Conservation (phyloP, 2,329 filamentous ascomycete genomes). For the Zymoseptoria brevis region DNA sequence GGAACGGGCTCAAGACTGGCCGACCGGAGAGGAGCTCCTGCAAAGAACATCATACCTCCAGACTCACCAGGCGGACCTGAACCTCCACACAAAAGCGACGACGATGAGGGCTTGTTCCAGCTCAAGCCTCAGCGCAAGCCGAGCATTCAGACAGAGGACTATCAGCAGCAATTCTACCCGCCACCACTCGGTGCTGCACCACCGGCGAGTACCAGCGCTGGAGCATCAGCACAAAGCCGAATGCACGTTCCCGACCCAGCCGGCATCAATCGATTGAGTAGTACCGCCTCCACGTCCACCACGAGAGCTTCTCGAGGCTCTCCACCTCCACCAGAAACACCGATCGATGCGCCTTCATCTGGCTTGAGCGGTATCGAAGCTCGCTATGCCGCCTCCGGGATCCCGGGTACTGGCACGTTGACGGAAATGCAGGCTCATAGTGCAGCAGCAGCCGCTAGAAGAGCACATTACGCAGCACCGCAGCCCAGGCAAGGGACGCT, state of each 20-base stretch:
- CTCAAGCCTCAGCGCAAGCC: slow-evolving; percentile 17
- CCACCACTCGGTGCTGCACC: slow-evolving; percentile 36
- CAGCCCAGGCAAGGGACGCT: slow-evolving; percentile 40
- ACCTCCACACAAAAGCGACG: slow-evolving; percentile 60
- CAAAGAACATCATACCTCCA: slow-evolving; percentile 67
- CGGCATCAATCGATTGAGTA: slow-evolving; percentile 57
- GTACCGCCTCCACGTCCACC: slow-evolving; percentile 87
- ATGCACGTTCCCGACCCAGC: slow-evolving; percentile 46
- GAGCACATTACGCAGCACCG: slow-evolving; percentile 60
- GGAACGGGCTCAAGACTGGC: slow-evolving; percentile 49
- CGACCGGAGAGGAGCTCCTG: slow-evolving; percentile 72
- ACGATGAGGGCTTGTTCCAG: slow-evolving; percentile 66
- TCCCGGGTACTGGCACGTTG: slow-evolving; percentile 75
- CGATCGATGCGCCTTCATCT: slow-evolving; percentile 46
- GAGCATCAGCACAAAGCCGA: slow-evolving; percentile 20
- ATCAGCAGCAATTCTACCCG: slow-evolving; percentile 54
- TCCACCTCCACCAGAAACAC: slow-evolving; percentile 89
- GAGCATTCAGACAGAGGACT: slow-evolving; percentile 17
- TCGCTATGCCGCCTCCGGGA: slow-evolving; percentile 82
- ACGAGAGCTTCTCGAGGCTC: slow-evolving; percentile 87
- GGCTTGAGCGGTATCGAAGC: slow-evolving; percentile 70
- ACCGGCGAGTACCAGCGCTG: slow-evolving; percentile 12
- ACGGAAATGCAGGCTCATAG: slow-evolving; percentile 68
- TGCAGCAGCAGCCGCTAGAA: slow-evolving; percentile 70
- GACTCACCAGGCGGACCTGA: slow-evolving; percentile 68